Base-by-base conservation (phyloP, 176 grass and related monocot species). In the Elymus sibiricus region DNA sequence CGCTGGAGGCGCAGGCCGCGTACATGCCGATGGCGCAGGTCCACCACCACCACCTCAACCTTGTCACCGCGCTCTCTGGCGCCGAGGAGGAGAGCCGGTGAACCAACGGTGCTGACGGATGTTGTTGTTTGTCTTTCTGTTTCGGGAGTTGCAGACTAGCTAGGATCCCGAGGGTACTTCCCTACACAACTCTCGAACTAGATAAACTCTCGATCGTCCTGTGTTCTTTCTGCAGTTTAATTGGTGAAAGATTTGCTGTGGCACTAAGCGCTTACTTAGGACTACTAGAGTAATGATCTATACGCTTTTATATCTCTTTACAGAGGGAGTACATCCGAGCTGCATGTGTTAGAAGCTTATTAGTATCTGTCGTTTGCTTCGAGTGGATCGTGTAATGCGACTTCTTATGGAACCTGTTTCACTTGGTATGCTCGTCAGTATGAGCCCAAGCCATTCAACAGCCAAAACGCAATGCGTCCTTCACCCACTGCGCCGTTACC, bases 1-100 rank as follows among this genome's bases (percentile, higher is more conserved):
- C 90, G 37, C 81, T 91, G 60, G 85, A 87, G 22, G 82, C 83
- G n/a, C 86, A 86, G 60, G 81, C 85, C 9, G 61, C 86, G 39
- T 95, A 95, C 88, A 82, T 85, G 9, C 94, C 94, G 12, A 84
- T 95, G 73, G 84, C 88, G 28, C 92, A 93, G 79, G 86, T 80
- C 9, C 89, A 87, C 66, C 87, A 88, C 39, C 87, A 94, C 87
- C 91, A 91, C 71, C 90, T 95, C 81, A 93, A 95, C 86, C 91
- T 93, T 6, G 87, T 95, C 51, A 87, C 91, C 43, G 85, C 94
- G 72, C 82, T 91, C 39, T 95, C 94, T 40, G 84, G 84, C 70
- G 87, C 59, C 8, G 89, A 91, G 75, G 94, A 93, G 71, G 87
- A 93, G 59, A 42, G 70, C 56, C 94, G 89, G 68, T 95, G 83